Conservation (phyloP, 257 asterid species). For the Parsonsia alboflavescens region DNA sequence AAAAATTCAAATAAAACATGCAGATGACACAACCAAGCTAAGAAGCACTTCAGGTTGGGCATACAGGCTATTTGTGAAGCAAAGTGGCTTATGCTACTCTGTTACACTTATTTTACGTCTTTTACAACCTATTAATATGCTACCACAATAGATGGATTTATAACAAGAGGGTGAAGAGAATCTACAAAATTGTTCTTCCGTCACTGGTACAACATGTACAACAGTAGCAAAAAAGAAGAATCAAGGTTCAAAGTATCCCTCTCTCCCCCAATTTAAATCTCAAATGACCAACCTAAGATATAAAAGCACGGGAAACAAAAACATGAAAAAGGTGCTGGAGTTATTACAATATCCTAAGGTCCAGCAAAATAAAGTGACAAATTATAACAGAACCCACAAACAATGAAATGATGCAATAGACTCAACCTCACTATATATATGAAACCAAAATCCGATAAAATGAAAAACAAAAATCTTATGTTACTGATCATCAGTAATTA, state of each 20-base stretch:
- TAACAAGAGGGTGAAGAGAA: neutral
- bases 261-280: neutral
- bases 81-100: neutral
- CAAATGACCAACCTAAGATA: neutral
- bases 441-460: neutral
- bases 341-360: neutral
- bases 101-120: neutral
- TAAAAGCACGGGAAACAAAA: neutral
- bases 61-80: neutral
- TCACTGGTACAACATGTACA: neutral
- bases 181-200: neutral
- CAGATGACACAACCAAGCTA: neutral
- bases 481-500: neutral
- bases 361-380: neutral
- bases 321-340: neutral
- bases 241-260: neutral
- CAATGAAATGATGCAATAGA: neutral
- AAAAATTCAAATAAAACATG: neutral
- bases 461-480: neutral
- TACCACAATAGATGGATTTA: neutral
- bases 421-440: neutral
- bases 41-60: neutral
- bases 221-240: neutral
- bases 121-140: neutral
- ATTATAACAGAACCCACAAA: neutral